phyloP scores from a whole-genome alignment of 768 basidiomycete genomes.

The Clitopilus hobsonii region DNA sequence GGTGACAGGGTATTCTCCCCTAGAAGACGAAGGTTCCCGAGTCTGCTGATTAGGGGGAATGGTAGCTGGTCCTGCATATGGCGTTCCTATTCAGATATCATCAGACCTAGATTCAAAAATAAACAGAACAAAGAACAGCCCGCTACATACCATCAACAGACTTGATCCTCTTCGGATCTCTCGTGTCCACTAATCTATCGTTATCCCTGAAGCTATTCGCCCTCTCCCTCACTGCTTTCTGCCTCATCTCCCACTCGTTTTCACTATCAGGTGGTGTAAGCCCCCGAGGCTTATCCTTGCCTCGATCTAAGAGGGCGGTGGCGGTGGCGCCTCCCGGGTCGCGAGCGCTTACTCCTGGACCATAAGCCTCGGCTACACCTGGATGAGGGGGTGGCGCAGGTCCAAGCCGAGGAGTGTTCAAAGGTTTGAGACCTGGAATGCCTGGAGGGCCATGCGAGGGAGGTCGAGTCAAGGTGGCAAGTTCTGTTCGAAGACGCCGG shows the following conservation, averaged over 20 bases:
- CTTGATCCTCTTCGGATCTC: neutral
- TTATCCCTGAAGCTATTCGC: slow-evolving; percentile 5
- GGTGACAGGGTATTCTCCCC: neutral
- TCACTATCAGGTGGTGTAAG: neutral
- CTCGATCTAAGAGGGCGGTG: neutral
- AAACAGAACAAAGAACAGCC: neutral
- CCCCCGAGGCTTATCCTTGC: neutral
- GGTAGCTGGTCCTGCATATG: neutral
- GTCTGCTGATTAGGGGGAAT: neutral
- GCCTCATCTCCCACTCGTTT: neutral
- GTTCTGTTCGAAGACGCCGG: slow-evolving; percentile 59
- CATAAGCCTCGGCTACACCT: neutral
- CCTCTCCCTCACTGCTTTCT: slow-evolving; percentile 7
- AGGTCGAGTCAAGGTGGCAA: slow-evolving; percentile 24
- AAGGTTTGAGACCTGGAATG: neutral
- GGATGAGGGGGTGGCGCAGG: neutral
- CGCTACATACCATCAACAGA: neutral
- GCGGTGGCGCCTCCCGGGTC: neutral
- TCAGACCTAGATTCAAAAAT: neutral
- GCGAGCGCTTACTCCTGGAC: neutral
- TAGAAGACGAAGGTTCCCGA: neutral
- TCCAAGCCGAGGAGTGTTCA: neutral
- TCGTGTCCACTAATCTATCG: neutral
- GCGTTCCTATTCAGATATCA: neutral
- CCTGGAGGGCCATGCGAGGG: neutral